These are phyloP conservation scores for Prunus persica DNA, from an alignment of 306 rosid genomes.

Conservation along the genomic window DNA sequence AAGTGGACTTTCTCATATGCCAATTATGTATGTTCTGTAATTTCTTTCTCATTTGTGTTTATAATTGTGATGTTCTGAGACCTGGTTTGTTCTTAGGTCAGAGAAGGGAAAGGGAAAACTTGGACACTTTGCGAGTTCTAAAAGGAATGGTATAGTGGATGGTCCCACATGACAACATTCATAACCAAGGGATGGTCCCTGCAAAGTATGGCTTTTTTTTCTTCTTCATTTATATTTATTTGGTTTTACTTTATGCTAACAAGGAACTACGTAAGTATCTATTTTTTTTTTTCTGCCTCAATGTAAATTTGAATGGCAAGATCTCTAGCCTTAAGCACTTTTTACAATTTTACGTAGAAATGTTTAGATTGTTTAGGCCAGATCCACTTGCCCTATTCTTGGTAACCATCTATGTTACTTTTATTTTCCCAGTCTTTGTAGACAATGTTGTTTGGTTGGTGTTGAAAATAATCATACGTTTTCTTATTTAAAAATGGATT, in stretches of 20 bases:
- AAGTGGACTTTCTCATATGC: conserved; percentile 77
- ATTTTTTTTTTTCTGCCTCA: not conserved
- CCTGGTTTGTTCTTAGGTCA: conserved; percentile 47
- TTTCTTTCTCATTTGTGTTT: conserved; percentile 10
- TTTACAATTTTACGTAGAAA: not conserved
- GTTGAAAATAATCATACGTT: no score
- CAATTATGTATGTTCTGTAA: conserved; percentile 57
- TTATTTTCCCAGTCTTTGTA: no score
- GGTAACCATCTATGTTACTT: no score
- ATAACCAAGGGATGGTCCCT: conserved; percentile 76
- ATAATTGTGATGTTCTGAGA: conserved; percentile 14
- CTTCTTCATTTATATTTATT: not conserved
- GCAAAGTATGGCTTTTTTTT: conserved; percentile 62
- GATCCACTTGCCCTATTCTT: no score
- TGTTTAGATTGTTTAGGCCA: not conserved
- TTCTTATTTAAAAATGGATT: no score
- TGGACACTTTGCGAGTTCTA: conserved; percentile 55
- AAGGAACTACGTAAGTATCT: no score
- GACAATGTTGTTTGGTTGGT: no score
- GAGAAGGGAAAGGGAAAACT: conserved; percentile 85
- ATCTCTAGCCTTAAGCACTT: not conserved
- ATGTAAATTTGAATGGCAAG: not conserved
- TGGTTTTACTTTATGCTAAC: not conserved
- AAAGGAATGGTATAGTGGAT: conserved; percentile 90
- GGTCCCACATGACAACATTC: conserved; percentile 86